Evolutionary conservation across 371 early-diverging fungal species (phyloP).

Genomic region (Lichtheimia corymbifera): DNA sequence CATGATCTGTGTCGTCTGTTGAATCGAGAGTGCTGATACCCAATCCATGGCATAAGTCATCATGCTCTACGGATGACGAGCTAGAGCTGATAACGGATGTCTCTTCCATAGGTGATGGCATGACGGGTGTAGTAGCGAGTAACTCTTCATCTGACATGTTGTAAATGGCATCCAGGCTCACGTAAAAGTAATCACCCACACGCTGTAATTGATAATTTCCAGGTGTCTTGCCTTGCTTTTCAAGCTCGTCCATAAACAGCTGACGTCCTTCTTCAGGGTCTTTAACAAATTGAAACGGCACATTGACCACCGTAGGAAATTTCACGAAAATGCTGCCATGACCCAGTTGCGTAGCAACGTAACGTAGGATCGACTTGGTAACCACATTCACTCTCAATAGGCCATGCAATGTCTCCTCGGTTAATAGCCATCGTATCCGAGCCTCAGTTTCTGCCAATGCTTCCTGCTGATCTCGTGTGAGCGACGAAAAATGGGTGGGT

Average conservation of each 20-base stretch:
- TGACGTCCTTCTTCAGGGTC: constrained; percentile 35
- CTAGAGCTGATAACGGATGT: background rate
- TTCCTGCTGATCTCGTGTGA: constrained; percentile 55
- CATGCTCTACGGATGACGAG: background rate
- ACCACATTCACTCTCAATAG: constrained; percentile 56
- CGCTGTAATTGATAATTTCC: constrained; percentile 40
- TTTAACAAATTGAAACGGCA: constrained; percentile 64
- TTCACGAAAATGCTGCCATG: constrained; percentile 48
- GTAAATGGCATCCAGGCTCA: constrained; percentile 48
- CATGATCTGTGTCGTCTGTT: constrained; percentile 7
- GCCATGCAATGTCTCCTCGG: constrained; percentile 75
- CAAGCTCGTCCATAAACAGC: constrained; percentile 61
- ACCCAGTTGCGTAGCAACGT: constrained; percentile 57
- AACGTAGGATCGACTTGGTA: constrained; percentile 50
- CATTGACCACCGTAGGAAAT: constrained; percentile 52
- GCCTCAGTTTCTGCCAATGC: constrained; percentile 64
- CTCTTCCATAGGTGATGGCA: background rate
- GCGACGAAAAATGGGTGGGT: constrained; percentile 46
- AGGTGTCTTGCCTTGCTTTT: constrained; percentile 27
- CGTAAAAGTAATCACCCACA: constrained; percentile 60
- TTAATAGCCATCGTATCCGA: constrained; percentile 61
- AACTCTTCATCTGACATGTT: constrained; percentile 28
- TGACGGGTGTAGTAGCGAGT: background rate
- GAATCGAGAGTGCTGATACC: constrained; percentile 34
- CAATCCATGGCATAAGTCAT: constrained; percentile 38